Conservation (phyloP, 2,329 filamentous ascomycete genomes). For the Camptophora hylomeconis region DNA sequence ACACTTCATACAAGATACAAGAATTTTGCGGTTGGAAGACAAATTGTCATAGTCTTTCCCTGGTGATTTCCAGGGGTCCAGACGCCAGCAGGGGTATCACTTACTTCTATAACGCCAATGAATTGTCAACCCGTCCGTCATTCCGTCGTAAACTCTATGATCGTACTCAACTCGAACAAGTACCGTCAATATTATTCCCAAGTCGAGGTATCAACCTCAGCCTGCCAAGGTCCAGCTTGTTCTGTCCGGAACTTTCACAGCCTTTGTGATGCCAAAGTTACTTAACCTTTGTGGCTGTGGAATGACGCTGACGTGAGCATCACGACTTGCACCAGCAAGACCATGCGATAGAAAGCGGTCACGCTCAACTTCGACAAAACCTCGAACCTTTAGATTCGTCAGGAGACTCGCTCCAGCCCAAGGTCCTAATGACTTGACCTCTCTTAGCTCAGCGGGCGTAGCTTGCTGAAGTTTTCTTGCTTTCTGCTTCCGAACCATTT, state of each 20-base stretch:
- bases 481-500: constrained; percentile 39
- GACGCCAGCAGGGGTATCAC: too few relatives aligned
- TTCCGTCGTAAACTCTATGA: constrained; percentile 3
- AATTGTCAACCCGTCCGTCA: not conserved
- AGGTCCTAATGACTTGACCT: constrained; percentile 47
- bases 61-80: too few relatives aligned
- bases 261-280: constrained; percentile 12
- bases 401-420: constrained; percentile 54
- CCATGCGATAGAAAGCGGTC: constrained; percentile 46
- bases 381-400: constrained; percentile 44
- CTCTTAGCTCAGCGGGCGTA: constrained; percentile 31
- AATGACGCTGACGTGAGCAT: constrained; percentile 24
- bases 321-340: constrained; percentile 32
- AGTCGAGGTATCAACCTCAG: constrained; percentile 25
- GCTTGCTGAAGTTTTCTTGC: constrained; percentile 25
- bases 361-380: constrained; percentile 50
- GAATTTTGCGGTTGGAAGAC: too few relatives aligned
- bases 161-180: not conserved
- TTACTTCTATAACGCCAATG: not conserved
- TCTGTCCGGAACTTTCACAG: constrained; percentile 27
- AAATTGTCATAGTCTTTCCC: too few relatives aligned
- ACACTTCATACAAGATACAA: too few relatives aligned
- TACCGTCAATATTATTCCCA: not conserved
- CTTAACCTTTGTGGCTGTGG: constrained; percentile 28
- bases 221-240: constrained; percentile 37